Evolutionary conservation across 2,329 filamentous ascomycete species (phyloP).

Genomic region (Aspergillus viridinutans): DNA sequence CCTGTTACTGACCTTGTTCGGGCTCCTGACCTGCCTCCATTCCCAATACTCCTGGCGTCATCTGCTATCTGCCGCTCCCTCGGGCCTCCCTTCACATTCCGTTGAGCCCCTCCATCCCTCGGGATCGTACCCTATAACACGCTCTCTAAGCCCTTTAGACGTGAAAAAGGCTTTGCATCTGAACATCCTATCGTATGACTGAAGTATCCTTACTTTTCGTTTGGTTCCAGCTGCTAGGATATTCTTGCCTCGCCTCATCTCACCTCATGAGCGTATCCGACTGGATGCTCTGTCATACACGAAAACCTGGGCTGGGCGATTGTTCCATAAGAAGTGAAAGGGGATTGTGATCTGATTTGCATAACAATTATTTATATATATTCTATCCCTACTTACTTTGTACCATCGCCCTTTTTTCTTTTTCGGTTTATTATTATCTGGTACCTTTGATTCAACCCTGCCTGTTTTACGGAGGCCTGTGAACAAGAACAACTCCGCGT

Average conservation of each 20-base stretch:
- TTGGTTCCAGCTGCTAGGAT: background rate
- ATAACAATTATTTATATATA: conserved; percentile 3
- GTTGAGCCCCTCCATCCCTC: conserved; percentile 4
- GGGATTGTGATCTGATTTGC: background rate
- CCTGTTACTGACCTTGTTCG: background rate
- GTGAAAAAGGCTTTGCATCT: background rate
- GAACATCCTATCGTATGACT: background rate
- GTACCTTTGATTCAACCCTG: background rate
- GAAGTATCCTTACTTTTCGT: background rate
- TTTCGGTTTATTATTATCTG: background rate
- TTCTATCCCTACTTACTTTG: background rate
- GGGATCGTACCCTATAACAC: background rate
- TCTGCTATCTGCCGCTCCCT: conserved; percentile 8
- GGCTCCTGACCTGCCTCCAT: background rate
- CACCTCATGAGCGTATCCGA: background rate
- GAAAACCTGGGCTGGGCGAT: background rate
- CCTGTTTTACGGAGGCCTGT: background rate
- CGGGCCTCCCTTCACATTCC: conserved; percentile 12
- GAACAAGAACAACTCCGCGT: too few relatives aligned
- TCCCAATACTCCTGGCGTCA: conserved; percentile 9
- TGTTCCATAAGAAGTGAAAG: background rate
- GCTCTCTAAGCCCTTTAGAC: background rate
- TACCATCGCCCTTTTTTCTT: background rate
- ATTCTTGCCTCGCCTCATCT: background rate
- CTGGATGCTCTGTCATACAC: background rate